Conservation (phyloP, 257 asterid species). For the Henckelia pumila region DNA sequence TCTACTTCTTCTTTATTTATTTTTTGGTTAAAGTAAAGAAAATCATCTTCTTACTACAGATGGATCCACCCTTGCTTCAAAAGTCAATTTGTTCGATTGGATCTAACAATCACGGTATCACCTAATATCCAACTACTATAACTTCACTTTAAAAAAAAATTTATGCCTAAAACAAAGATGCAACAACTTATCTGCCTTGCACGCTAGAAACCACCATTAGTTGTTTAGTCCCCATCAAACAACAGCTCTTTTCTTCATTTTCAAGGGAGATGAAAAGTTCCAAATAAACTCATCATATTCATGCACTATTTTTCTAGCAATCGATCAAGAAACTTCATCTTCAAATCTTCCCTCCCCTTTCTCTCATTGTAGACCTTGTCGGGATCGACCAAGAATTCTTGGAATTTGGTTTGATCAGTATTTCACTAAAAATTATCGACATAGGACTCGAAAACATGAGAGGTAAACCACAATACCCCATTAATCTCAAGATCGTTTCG, state of each 20-base stretch:
- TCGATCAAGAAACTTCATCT: slow-evolving; percentile 16
- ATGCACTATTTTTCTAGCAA: neutral
- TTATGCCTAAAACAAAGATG: neutral
- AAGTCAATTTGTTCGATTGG: slow-evolving; percentile 25
- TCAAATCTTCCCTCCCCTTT: slow-evolving; percentile 15
- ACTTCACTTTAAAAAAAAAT: no score
- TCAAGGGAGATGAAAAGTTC: neutral
- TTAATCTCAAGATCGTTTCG: slow-evolving; percentile 40
- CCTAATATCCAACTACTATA: neutral
- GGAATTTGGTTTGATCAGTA: neutral
- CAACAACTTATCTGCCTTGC: neutral
- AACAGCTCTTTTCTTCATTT: neutral
- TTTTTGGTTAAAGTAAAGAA: neutral
- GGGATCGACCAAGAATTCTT: neutral
- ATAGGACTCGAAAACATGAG: slow-evolving; percentile 30
- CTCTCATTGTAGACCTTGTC: neutral
- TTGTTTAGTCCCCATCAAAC: slow-evolving; percentile 25
- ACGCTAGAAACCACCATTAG: neutral
- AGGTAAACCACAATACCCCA: slow-evolving; percentile 32
- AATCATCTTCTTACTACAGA: neutral
- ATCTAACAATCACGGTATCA: slow-evolving; percentile 25
- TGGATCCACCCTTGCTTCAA: slow-evolving; percentile 18
- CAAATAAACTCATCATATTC: neutral
- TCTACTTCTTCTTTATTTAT: no score
- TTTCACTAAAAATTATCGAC: neutral